Evolutionary conservation across 2,329 filamentous ascomycete genomes (phyloP), one percentile per base, ranked within the genome.

Genomic region (Pseudogymnoascus sp.): DNA sequence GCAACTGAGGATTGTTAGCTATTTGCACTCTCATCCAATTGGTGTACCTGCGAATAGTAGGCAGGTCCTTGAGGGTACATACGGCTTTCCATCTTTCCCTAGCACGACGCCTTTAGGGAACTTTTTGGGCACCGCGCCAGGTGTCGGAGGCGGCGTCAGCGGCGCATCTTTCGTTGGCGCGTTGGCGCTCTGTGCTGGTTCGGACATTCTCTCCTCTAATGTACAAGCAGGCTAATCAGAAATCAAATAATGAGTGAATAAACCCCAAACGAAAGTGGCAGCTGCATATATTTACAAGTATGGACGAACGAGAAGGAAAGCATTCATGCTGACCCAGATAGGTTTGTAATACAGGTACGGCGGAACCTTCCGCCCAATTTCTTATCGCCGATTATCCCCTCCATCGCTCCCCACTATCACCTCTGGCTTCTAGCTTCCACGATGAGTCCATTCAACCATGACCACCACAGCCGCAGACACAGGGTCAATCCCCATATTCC

Each of bases 71-170:
- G 3, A 19, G 37, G 64, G 37, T 62, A 76, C 88, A 79, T 77
- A 93, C 90, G 90, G 90, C 76, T 95, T 95, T 63, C 90, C 90
- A 77, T 95, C 89, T 67, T 88, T 88, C 53, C 88, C 90, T 37
- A 93, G 77, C 38, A 93, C 83, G 2, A 93, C 80, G 67, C 89
- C 89, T 71, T 88, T 90, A 15, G 88, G 84, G 31, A 89, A 76
- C 70, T 80, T 83, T 71, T 83, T 75, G 21, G 70, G 63, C 5
- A 67, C 44, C 19, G 64, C 67, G 29, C 66, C 65, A 10, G 65
- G 62, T 59, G 68, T 62, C 46, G 69, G 65, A 46, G 66, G 50
- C 56, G 65, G 66, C 50, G 69, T 65, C 17, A 66, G 31, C 6
- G 64, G 37, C 64, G 66, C 64, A 63, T 62, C 61, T 65, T 65